Evolutionary conservation across 345 rosid species (phyloP).

Genomic region (Gossypium mustelinum): DNA sequence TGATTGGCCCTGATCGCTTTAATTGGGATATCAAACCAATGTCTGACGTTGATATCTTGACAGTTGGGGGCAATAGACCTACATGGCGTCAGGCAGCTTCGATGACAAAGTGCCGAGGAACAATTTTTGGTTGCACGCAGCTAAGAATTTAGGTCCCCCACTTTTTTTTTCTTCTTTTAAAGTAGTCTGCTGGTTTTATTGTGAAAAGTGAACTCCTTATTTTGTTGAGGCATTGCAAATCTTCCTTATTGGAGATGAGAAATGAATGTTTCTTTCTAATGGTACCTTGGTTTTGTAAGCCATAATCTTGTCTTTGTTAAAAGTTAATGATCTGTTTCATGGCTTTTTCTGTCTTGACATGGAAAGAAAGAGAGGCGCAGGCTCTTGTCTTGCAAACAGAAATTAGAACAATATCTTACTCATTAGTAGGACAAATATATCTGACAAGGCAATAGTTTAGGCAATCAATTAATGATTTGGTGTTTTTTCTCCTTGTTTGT

Average conservation of each 20-base stretch:
- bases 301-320: constrained; percentile 10
- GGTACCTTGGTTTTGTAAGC: constrained; percentile 19
- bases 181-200: constrained; percentile 12
- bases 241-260: constrained; percentile 23
- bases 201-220: constrained; percentile 24
- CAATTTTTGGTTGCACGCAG: constrained; percentile 71
- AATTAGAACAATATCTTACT: background rate
- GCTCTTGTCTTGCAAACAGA: background rate
- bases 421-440: background rate
- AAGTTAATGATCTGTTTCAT: background rate
- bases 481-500: background rate
- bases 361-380: too few relatives aligned
- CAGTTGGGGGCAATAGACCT: constrained; percentile 63
- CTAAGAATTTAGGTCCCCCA: constrained; percentile 52
- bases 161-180: background rate
- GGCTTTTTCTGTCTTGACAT: background rate
- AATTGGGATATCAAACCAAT: constrained; percentile 75
- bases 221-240: constrained; percentile 21
- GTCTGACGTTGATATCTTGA: constrained; percentile 66
- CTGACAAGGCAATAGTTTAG: background rate
- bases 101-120: constrained; percentile 83
- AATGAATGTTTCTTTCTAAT: constrained; percentile 11
- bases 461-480: background rate
- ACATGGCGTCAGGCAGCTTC: constrained; percentile 72
- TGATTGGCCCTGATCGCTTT: constrained; percentile 79